Evolutionary conservation across 106 monocot genomes (phyloP), one percentile per base, ranked within the genome.

Genomic region (Allium sativum): DNA sequence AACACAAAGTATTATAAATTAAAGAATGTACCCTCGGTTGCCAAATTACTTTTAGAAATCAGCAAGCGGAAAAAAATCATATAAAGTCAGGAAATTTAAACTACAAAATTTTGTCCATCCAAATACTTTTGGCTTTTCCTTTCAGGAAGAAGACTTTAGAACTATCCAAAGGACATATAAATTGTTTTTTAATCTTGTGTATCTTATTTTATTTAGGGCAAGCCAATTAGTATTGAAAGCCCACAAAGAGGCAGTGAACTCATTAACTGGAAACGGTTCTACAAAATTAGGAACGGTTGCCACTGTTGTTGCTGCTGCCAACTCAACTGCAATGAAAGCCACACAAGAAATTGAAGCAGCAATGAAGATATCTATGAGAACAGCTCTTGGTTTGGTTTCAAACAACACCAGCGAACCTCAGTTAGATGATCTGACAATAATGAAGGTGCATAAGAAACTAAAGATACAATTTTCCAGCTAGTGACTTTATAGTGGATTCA

Each of bases 201-300:
- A 18, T 10, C 45, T 40, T 20, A 8, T 66, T 48, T 63, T 81
- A 8, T 66, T 48, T 76, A 98, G 96, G 58, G 91, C 96, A 60
- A 74, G 87, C 66, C 96, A 88, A 67, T 76, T 98, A 77, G 96
- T 98, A 21, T 75, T 98, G 17, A 75, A 74, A 52, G 91, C 96
- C 51, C 96, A 98, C 69, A 98, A 87, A 70, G 96, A 98, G 42
- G 96, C 96, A 58, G 96, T 98, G 53, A 91, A 91, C 78, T 87
- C 82, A n/a, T 79, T 98, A 66, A 71, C 77, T 70, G 91, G 91
- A 14, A 85, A 60, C 67, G 87, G 95, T 68, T 78, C 90, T 70
- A 51, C 87, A 45, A 87, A 82, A 55, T 48, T 98, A 21, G 96
- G 96, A 69, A 91, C 87, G 42, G 91, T 98, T 68, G 87, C 96